Evolutionary conservation across 176 grass and related monocot genomes (phyloP).

Genomic region (Tuctoria greenei): DNA sequence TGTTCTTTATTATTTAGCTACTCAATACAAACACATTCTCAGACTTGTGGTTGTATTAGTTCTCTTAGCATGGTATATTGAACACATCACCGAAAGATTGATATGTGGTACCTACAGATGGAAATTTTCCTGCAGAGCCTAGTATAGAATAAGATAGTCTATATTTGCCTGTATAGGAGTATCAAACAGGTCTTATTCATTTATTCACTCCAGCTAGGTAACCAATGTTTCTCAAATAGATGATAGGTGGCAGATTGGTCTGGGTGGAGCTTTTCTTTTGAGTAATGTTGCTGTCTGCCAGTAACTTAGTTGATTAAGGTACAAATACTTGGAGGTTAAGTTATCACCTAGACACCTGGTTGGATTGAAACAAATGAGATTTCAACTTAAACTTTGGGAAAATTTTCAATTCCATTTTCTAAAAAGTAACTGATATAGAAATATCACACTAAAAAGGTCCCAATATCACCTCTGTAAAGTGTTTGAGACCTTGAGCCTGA

Average conservation of each 20-base stretch:
- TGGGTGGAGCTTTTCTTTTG: slow-evolving; percentile 8
- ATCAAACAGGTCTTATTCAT: not conserved
- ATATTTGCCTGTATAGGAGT: not conserved
- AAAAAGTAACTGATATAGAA: not conserved
- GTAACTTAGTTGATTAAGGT: not conserved
- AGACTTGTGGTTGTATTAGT: slow-evolving; percentile 3
- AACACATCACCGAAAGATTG: slow-evolving; percentile 1
- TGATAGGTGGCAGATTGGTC: slow-evolving; percentile 7
- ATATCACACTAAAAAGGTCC: not conserved
- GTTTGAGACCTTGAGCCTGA: not conserved
- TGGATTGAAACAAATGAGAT: slow-evolving; percentile 4
- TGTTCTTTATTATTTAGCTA: slow-evolving; percentile 16
- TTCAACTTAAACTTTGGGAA: slow-evolving; percentile 19
- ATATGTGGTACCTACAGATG: not conserved
- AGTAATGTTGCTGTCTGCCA: not conserved
- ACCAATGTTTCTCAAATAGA: not conserved
- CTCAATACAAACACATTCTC: not conserved
- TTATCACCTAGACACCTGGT: slow-evolving; percentile 28
- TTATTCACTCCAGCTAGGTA: not conserved
- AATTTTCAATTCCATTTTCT: slow-evolving; percentile 4
- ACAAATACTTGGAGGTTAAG: slow-evolving; percentile 3
- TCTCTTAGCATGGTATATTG: not conserved
- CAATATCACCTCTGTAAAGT: not conserved
- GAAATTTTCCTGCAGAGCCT: not conserved
- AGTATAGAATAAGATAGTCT: not conserved